Base-by-base conservation (phyloP, 2,329 filamentous ascomycete species). In the Aspergillus quadricinctus region DNA sequence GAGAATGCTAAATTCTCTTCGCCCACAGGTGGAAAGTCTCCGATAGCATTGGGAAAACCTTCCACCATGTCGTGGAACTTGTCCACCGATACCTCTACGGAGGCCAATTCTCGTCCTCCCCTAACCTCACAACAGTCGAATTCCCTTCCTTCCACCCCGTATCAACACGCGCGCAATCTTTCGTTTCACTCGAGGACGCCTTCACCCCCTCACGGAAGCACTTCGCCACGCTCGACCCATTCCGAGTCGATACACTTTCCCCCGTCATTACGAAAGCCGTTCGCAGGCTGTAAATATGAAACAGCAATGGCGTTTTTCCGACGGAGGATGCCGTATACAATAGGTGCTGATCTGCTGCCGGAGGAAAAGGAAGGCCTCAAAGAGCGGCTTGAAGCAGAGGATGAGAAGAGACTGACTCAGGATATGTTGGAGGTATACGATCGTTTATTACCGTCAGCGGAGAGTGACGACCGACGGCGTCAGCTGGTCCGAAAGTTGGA, bases 121-220 rank as follows among this genome's bases (percentile, higher is more conserved):
- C 74, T 83, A 62, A 75, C 76, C 57, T 82, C 80, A 49, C 85
- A 86, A 52, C 84, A 95, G 70, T 95, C 93, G 25, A 96, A 83
- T 71, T 97, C 93, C 8, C 90, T 97, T 50, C 93, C 93, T 1
- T 95, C 93, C 1, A 97, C 93, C 3, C 94, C 93, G 8, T 90
- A 93, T 69, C 92, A 97, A 72, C 88, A 90, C 74, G 85, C 92
- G 62, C 86, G 91, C 57, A 88, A 92, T 66, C 88, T 94, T 68
- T 88, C 88, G 2, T 89, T 89, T 66, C 85, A 86, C 70, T 94
- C 92, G 49, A 84, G 84, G 68, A 87, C 86, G 31, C 92, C 91
- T 9, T 97, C 92, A 17, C 92, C 93, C 40, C 88, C 84, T 64
- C 85, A 79, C 54, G 78, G 87, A 52, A 90, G 87, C 72, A 90